Percentiles rank a stretch among this genome's conserved stretches.
These are phyloP conservation scores for Fistulina hepatica DNA, from an alignment of 1,284 basidiomycete species.

Conservation along the genomic window DNA sequence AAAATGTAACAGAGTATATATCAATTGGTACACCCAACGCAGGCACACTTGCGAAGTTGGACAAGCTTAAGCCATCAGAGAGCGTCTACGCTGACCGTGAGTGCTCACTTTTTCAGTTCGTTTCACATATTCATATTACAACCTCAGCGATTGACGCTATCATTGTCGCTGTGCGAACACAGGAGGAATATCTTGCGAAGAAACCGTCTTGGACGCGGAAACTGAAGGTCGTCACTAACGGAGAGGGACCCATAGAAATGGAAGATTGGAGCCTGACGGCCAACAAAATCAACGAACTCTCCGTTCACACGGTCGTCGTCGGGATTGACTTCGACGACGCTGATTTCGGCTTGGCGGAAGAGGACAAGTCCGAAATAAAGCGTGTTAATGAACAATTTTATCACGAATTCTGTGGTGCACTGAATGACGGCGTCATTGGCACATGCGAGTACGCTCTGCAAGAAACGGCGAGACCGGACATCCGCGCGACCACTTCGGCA, in stretches of 20 bases:
- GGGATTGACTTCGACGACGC: constrained; percentile 82
- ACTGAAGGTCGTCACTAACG: constrained; percentile 74
- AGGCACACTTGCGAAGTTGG: constrained; percentile 63
- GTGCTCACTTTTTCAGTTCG: constrained; percentile 19
- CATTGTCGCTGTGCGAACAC: constrained; percentile 76
- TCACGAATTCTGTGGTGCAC: constrained; percentile 35
- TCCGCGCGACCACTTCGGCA: constrained; percentile 58
- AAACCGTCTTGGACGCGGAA: constrained; percentile 77
- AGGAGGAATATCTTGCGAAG: constrained; percentile 46
- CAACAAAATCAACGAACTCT: constrained; percentile 52
- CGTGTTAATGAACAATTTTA: constrained; percentile 74
- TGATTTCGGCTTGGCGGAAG: constrained; percentile 49
- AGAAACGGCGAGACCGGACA: constrained; percentile 57
- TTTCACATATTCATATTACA: neutral
- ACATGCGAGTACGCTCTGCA: constrained; percentile 62
- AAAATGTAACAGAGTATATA: constrained; percentile 70
- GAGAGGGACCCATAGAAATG: constrained; percentile 56
- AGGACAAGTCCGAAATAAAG: constrained; percentile 65
- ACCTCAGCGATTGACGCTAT: constrained; percentile 73
- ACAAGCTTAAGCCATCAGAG: constrained; percentile 49
- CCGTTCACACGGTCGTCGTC: constrained; percentile 52
- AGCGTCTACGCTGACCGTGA: constrained; percentile 53
- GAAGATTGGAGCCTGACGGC: constrained; percentile 68
- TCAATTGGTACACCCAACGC: constrained; percentile 70
- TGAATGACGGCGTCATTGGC: constrained; percentile 48